Conservation (phyloP, 371 early-diverging fungal genomes). For the Mortierella sp. region DNA sequence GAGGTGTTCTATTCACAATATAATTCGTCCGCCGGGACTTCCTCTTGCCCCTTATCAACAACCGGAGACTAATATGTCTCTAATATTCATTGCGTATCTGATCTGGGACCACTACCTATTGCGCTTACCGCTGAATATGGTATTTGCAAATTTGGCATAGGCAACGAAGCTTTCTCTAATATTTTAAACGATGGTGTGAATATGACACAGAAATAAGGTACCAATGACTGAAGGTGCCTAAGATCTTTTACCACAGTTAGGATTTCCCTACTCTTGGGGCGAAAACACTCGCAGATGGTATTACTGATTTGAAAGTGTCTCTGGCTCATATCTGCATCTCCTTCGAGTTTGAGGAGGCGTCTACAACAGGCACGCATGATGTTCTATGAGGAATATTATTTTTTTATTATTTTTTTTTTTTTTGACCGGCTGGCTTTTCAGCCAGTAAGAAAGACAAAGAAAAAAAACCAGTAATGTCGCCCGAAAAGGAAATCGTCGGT, state of each 20-base stretch:
- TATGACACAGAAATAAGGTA: conserved; percentile 9
- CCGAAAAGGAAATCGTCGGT: no score
- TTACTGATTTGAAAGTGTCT: conserved; percentile 15
- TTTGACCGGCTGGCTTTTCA: no score
- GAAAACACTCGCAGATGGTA: conserved; percentile 23
- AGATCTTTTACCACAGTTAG: conserved; percentile 31
- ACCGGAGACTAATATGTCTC: not conserved
- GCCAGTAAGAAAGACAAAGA: no score
- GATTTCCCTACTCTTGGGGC: conserved; percentile 19
- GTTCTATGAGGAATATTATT: no score
- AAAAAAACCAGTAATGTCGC: no score
- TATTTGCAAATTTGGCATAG: conserved; percentile 33
- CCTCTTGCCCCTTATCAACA: not conserved
- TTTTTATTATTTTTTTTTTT: no score
- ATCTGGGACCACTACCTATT: conserved; percentile 42
- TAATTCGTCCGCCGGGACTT: no score
- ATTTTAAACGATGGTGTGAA: not conserved
- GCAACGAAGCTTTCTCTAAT: conserved; percentile 14
- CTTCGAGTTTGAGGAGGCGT: no score
- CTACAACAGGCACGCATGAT: no score
- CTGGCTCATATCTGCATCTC: no score
- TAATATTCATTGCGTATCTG: conserved; percentile 33
- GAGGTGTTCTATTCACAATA: not conserved
- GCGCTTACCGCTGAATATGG: conserved; percentile 24
- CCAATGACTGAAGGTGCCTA: conserved; percentile 15